Evolutionary conservation across 2,329 filamentous ascomycete genomes (phyloP).

Genomic region (Fusarium sp.): DNA sequence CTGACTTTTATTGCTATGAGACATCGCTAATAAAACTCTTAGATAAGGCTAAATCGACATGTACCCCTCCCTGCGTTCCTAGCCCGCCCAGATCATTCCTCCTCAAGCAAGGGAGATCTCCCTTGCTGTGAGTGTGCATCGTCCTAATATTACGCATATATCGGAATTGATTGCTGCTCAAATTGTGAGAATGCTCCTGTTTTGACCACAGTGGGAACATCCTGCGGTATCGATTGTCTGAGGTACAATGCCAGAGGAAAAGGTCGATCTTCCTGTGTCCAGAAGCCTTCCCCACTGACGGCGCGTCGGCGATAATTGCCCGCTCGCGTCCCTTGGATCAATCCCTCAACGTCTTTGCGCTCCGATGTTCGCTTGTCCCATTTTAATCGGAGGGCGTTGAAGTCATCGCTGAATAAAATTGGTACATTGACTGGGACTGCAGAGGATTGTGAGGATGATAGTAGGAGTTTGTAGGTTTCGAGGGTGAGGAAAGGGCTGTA

Average conservation of each 20-base stretch:
- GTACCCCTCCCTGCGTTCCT: conserved; percentile 15
- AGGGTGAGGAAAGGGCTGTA: conserved; percentile 46
- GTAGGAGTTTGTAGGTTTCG: conserved; percentile 35
- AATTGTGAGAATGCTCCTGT: conserved; percentile 1
- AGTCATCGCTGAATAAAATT: conserved; percentile 42
- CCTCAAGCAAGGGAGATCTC: background rate
- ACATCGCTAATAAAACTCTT: conserved; percentile 16
- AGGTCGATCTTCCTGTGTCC: conserved; percentile 32
- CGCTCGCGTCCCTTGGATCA: conserved; percentile 31
- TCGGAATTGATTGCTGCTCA: conserved; percentile 12
- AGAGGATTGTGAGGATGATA: conserved; percentile 11
- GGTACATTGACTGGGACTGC: conserved; percentile 11
- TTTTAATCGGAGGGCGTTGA: conserved; percentile 42
- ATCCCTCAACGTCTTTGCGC: conserved; percentile 36
- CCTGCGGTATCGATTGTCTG: conserved; percentile 20
- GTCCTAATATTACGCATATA: conserved; percentile 15
- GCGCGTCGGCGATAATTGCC: conserved; percentile 38
- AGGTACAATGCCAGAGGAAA: conserved; percentile 44
- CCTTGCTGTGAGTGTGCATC: background rate
- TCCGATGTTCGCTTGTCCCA: conserved; percentile 44
- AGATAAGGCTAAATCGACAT: conserved; percentile 7
- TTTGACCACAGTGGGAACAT: background rate
- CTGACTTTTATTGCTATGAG: background rate
- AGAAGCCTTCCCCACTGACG: conserved; percentile 41
- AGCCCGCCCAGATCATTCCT: conserved; percentile 4